Conservation (phyloP, 75 land plant genomes). For the Azolla pinnata region DNA sequence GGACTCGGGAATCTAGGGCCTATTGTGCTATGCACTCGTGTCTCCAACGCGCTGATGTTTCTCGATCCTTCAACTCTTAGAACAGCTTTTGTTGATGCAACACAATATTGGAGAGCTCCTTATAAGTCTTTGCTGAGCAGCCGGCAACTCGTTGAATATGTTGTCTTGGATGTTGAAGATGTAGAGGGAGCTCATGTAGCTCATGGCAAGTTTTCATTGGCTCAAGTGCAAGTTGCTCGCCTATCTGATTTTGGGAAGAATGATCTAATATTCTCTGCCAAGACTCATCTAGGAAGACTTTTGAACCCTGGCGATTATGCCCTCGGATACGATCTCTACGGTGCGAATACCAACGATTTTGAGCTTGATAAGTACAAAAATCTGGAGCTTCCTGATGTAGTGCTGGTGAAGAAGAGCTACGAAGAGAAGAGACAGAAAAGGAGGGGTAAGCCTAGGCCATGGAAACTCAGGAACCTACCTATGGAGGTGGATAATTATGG, state of each 20-base stretch:
- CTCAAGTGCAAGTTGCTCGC: slow-evolving; percentile 55
- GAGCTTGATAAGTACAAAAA: slow-evolving; percentile 62
- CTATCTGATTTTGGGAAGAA: slow-evolving; percentile 64
- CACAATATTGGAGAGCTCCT: slow-evolving; percentile 55
- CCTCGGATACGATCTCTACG: slow-evolving; percentile 67
- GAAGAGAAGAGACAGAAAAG: slow-evolving; percentile 64
- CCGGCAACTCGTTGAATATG: slow-evolving; percentile 70
- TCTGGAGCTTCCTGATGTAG: slow-evolving; percentile 43
- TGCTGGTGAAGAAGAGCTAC: slow-evolving; percentile 78
- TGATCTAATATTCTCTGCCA: slow-evolving; percentile 42
- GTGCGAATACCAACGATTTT: slow-evolving; percentile 53
- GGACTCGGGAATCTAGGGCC: slow-evolving; percentile 62
- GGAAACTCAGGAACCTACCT: slow-evolving; percentile 61
- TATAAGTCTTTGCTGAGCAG: slow-evolving; percentile 42
- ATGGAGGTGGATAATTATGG: slow-evolving; percentile 56
- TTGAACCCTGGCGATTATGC: slow-evolving; percentile 66
- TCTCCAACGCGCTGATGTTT: slow-evolving; percentile 43
- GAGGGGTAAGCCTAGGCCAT: slow-evolving; percentile 52
- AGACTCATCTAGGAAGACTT: slow-evolving; percentile 62
- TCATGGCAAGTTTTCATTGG: slow-evolving; percentile 39
- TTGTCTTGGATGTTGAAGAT: slow-evolving; percentile 57
- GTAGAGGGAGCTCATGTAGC: slow-evolving; percentile 20
- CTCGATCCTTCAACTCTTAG: slow-evolving; percentile 59
- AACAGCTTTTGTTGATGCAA: slow-evolving; percentile 43
- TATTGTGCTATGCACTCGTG: slow-evolving; percentile 56